Base-by-base conservation (phyloP, 805 yeast species). In the Saturnispora halmiae region DNA sequence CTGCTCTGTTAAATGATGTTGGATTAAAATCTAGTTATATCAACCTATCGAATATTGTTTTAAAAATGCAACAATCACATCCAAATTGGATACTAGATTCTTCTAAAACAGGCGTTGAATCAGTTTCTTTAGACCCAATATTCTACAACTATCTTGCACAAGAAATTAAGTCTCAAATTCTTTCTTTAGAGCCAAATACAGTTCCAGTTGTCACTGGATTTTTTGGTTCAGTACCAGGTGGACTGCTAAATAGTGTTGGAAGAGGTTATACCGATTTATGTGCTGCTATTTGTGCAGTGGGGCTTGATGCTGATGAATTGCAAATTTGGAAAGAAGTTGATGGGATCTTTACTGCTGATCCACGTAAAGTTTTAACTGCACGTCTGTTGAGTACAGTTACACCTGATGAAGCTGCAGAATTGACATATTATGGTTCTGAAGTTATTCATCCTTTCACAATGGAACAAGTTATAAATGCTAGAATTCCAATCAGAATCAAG, bases 281-380 rank as follows among this genome's bases (percentile, higher is more conserved):
- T 69, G 98, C 98, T 15, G 98, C 97, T 1, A 70, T 92, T 55
- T 74, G 87, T 30, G 96, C 98, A 0, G 97, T 92, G 22, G 98
- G 96, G 1, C 63, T 82, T 37, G 75, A 72, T 47, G 96, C 97
- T 4, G 94, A 86, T 34, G 98, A 92, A 63, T 70, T 92, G 47
- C 98, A 92, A 65, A 85, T 92, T 37, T 92, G 98, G 98, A 92
- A 92, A 55, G 98, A 92, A 66, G 98, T 92, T 39, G 98, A 92
- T 59, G 98, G 98, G 53, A 92, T 92, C 30, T 92, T 92, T 67
- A 88, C 97, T 1, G 98, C 98, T 3, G 98, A 92, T 59, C 98
- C 98, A 31, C 72, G 98, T 46, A 92, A 92, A 54, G 97, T 92
- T 22, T 81, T 87, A 28, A 77, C 76, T 42, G 98, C 98, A 3